These are phyloP conservation scores for Fermentozyma sake DNA, from an alignment of 1,139 yeast species.

Conservation along the genomic window DNA sequence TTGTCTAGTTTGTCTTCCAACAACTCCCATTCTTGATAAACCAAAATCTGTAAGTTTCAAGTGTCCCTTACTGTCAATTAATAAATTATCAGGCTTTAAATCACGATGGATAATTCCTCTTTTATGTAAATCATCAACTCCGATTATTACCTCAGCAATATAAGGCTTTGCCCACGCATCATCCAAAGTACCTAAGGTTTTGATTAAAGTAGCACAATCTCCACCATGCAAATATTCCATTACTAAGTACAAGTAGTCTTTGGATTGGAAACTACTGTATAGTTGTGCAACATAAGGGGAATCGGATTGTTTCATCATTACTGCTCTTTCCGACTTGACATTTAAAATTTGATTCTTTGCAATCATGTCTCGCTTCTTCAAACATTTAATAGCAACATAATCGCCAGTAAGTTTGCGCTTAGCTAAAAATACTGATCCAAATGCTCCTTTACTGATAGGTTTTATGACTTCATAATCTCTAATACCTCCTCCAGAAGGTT, in stretches of 20 bases:
- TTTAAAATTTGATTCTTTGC: slow-evolving; percentile 95
- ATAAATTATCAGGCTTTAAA: slow-evolving; percentile 86
- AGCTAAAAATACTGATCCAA: slow-evolving; percentile 90
- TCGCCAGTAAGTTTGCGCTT: slow-evolving; percentile 85
- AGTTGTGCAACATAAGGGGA: slow-evolving; percentile 92
- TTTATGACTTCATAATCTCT: slow-evolving; percentile 86
- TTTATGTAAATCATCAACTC: slow-evolving; percentile 83
- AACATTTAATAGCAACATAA: slow-evolving; percentile 91
- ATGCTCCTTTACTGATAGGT: slow-evolving; percentile 96
- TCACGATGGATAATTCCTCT: slow-evolving; percentile 94
- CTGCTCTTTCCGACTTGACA: slow-evolving; percentile 92
- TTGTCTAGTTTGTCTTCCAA: slow-evolving; percentile 62
- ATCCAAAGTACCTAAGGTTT: slow-evolving; percentile 75
- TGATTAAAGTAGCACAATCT: slow-evolving; percentile 83
- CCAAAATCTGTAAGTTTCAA: slow-evolving; percentile 94
- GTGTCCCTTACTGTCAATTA: slow-evolving; percentile 86
- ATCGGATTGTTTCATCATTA: slow-evolving; percentile 94
- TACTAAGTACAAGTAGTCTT: slow-evolving; percentile 81
- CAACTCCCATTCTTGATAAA: slow-evolving; percentile 80
- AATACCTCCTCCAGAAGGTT: slow-evolving; percentile 53
- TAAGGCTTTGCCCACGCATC: slow-evolving; percentile 86
- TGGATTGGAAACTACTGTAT: slow-evolving; percentile 84
- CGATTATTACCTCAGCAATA: slow-evolving; percentile 85
- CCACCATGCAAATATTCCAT: slow-evolving; percentile 98
- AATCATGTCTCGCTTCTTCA: slow-evolving; percentile 92